phyloP scores from a whole-genome alignment of 306 rosid genomes.

The Ammopiptanthus mongolicus region DNA sequence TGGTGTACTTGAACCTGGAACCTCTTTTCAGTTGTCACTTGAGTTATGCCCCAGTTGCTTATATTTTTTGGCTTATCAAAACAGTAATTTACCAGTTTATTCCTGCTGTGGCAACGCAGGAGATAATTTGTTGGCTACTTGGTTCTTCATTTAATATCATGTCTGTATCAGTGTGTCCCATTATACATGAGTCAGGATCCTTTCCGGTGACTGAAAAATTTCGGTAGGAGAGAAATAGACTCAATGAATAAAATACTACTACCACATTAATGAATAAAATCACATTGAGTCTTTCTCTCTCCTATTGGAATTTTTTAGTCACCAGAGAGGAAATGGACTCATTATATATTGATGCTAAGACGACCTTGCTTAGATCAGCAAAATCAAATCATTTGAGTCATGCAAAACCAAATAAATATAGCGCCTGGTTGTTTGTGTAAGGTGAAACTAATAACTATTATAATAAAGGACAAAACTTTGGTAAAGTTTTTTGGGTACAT shows the following conservation, averaged over 20 bases:
- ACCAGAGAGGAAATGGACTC: too few relatives aligned
- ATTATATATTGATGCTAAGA: neutral
- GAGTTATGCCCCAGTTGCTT: neutral
- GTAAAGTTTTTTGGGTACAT: neutral
- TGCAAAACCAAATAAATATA: neutral
- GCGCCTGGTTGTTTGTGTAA: neutral
- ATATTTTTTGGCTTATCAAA: neutral
- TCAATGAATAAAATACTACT: too few relatives aligned
- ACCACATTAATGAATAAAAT: too few relatives aligned
- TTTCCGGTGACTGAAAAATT: too few relatives aligned
- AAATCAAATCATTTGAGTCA: neutral
- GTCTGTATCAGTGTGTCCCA: neutral
- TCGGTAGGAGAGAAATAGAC: too few relatives aligned
- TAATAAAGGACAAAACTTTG: neutral
- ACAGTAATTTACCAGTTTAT: neutral
- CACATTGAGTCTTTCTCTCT: too few relatives aligned
- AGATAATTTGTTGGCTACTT: neutral
- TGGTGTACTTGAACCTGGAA: neutral
- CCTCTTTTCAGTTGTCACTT: neutral
- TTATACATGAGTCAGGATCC: too few relatives aligned
- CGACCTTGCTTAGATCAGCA: neutral
- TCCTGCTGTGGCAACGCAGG: neutral
- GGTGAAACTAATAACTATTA: neutral
- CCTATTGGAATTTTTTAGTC: too few relatives aligned
- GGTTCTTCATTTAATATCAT: neutral